A percentile compares a stretch with the other conserved stretches of the same genome.
Conservation (phyloP, 495 filamentous ascomycete genomes). For the Corynascus novoguineensis region DNA sequence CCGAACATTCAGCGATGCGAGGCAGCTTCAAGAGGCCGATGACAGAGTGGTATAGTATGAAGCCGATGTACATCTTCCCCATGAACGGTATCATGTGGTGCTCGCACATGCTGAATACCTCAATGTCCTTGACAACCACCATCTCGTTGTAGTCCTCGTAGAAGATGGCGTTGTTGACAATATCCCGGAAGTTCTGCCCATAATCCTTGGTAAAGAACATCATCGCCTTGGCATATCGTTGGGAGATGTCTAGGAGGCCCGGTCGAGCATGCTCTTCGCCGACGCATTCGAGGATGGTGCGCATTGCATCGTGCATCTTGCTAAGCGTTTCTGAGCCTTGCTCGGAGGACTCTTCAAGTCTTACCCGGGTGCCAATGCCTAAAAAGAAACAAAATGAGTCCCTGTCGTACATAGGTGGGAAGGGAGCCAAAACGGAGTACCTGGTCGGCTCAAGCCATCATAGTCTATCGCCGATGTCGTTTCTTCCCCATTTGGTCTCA, state of each 20-base stretch:
- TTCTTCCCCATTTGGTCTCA: too few relatives aligned
- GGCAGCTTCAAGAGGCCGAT: constrained; percentile 94
- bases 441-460: constrained; percentile 66
- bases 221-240: constrained; percentile 93
- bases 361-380: constrained; percentile 63
- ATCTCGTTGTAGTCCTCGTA: constrained; percentile 94
- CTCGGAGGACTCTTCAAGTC: constrained; percentile 74
- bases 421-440: constrained; percentile 16
- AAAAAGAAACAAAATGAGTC: background rate
- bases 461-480: constrained; percentile 55
- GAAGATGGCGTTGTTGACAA: constrained; percentile 93
- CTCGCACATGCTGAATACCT: constrained; percentile 91
- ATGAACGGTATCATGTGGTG: constrained; percentile 96
- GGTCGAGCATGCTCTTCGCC: constrained; percentile 92
- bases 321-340: constrained; percentile 62
- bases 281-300: constrained; percentile 89
- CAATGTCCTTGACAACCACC: constrained; percentile 96
- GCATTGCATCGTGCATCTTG: constrained; percentile 76
- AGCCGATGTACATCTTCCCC: constrained; percentile 98
- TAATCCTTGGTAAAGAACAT: constrained; percentile 97
- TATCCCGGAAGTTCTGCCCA: constrained; percentile 85
- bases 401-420: background rate
- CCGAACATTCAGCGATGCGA: constrained; percentile 96
- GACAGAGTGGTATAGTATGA: constrained; percentile 79
- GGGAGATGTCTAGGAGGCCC: constrained; percentile 79